Evolutionary conservation across 2,329 filamentous ascomycete genomes (phyloP), one percentile per base, ranked within the genome.

Genomic region (Ascochyta clinopodiicola): DNA sequence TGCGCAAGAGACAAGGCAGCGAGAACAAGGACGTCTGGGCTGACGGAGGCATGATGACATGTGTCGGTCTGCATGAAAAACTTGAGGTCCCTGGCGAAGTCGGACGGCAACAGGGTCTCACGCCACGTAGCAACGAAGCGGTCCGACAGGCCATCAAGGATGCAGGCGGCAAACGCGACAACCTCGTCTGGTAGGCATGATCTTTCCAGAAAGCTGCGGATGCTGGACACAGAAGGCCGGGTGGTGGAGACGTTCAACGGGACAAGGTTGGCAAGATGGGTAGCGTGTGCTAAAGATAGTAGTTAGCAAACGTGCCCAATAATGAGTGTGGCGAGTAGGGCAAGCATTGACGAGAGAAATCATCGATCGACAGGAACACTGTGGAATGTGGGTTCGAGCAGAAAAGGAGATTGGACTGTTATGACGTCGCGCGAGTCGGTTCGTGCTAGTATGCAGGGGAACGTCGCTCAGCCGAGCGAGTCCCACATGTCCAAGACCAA

Each of bases 91-190:
- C 59, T 55, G 22, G 49, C 57, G 44, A 60, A 60, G 38, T 62
- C 43, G 45, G 57, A 58, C 8, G 65, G 59, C 34, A 59, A 48
- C 24, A 68, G 61, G 37, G 62, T 63, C 35, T 71, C 61, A 0
- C 67, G 62, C 72, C 72, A 77, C 35, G 61, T 60, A 15, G 53
- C 47, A 12, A 68, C 69, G 56, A 77, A 77, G 32, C 64, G 67
- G 24, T 56, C 55, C 27, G 68, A 72, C 36, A 77, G 59, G 0
- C 67, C 64, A 52, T 77, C 73, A 15, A 78, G 67, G 40, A 78
- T 66, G 44, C 75, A 78, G 1, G 70, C 74, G 13, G 73, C 66
- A 56, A 76, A 75, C 25, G 71, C 75, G 42, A 77, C 56, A 19
- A 73, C 67, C 44, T 75, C 71, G 37, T 70, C 60, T 2, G 74